Evolutionary conservation across 305 asterid genomes (phyloP).

Genomic region (Rubia tinctorum): DNA sequence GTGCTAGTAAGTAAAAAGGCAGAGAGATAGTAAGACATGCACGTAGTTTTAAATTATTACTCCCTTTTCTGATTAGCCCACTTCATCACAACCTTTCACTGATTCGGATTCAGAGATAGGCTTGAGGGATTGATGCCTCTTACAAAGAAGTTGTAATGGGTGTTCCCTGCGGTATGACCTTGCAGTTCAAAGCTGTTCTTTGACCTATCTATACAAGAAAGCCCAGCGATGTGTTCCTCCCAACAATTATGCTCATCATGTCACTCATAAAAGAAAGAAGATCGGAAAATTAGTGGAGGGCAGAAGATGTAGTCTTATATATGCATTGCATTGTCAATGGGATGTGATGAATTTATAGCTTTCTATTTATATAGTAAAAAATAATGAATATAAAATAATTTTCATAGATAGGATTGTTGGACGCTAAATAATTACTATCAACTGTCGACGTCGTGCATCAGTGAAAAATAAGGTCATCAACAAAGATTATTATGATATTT

Average conservation of each 20-base stretch:
- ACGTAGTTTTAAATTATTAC: not conserved
- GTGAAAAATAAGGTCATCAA: too few relatives aligned
- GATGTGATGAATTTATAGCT: too few relatives aligned
- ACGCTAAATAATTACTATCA: too few relatives aligned
- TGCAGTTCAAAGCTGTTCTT: conserved; percentile 20
- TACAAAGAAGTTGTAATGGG: conserved; percentile 78
- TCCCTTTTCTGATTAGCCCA: conserved; percentile 36
- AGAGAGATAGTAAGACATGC: not conserved
- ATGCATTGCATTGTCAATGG: too few relatives aligned
- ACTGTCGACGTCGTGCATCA: too few relatives aligned
- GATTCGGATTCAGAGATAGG: conserved; percentile 35
- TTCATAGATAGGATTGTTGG: too few relatives aligned
- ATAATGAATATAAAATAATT: too few relatives aligned
- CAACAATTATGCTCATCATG: conserved; percentile 21
- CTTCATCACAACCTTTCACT: conserved; percentile 42
- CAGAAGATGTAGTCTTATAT: too few relatives aligned
- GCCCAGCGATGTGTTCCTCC: conserved; percentile 69
- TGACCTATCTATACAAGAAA: conserved; percentile 34
- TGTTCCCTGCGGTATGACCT: conserved; percentile 30
- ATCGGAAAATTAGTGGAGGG: too few relatives aligned
- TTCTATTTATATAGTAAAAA: too few relatives aligned
- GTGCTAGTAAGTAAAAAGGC: not conserved
- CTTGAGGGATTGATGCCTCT: conserved; percentile 70
- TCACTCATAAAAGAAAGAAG: too few relatives aligned
- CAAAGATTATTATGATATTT: too few relatives aligned